phyloP scores from a whole-genome alignment of 306 rosid species.

The Sindora glabra region DNA sequence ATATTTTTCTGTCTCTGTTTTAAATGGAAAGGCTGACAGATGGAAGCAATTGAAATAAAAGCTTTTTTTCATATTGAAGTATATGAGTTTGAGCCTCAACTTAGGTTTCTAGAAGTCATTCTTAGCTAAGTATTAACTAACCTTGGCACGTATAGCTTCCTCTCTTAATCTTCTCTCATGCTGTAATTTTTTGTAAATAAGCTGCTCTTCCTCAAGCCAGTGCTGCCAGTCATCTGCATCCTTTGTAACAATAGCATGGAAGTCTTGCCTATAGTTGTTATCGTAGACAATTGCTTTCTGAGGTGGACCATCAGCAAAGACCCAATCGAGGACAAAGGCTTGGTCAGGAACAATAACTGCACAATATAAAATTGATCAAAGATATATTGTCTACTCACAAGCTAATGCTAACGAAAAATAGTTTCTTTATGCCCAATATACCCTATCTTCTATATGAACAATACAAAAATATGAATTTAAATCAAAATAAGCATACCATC shows the following conservation, averaged over 20 bases:
- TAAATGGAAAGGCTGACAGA: neutral
- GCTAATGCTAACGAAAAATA: constrained; percentile 7
- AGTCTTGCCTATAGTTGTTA: constrained; percentile 70
- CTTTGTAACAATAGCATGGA: constrained; percentile 67
- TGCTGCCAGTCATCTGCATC: constrained; percentile 43
- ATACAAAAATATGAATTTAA: constrained; percentile 12
- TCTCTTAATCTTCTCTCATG: constrained; percentile 79
- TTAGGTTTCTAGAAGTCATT: constrained; percentile 12
- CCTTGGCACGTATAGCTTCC: constrained; percentile 70
- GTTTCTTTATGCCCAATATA: neutral
- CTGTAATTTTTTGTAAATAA: constrained; percentile 52
- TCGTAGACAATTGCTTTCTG: constrained; percentile 58
- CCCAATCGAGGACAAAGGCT: constrained; percentile 88
- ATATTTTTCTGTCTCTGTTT: neutral
- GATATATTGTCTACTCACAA: constrained; percentile 13
- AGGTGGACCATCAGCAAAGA: constrained; percentile 92
- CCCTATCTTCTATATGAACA: neutral
- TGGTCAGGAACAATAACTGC: constrained; percentile 76
- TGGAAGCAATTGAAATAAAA: neutral
- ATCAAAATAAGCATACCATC: constrained; percentile 50
- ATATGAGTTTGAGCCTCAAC: constrained; percentile 3
- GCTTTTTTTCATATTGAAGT: constrained; percentile 2
- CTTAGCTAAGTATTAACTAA: constrained; percentile 33
- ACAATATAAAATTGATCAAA: constrained; percentile 9
- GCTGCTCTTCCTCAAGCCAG: constrained; percentile 74